Evolutionary conservation across 2,329 filamentous ascomycete genomes (phyloP).

Genomic region (Capronia americana): DNA sequence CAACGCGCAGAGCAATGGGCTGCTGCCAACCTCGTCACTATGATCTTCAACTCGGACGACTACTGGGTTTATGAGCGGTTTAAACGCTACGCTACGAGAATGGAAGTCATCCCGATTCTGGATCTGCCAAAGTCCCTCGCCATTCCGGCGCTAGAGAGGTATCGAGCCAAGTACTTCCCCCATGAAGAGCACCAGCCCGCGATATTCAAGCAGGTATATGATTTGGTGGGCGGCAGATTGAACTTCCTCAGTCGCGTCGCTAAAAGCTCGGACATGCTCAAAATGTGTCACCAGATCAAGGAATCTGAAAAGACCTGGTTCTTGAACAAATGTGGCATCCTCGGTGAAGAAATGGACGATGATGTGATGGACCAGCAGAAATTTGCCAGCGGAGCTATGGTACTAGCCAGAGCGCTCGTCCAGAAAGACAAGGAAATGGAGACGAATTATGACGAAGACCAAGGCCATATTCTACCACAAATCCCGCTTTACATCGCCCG

Average conservation of each 20-base stretch:
- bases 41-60: slow-evolving; percentile 93
- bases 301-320: slow-evolving; percentile 78
- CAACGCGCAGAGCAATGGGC: slow-evolving; percentile 97
- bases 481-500: slow-evolving; percentile 82
- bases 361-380: slow-evolving; percentile 99
- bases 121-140: slow-evolving; percentile 83
- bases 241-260: slow-evolving; percentile 89
- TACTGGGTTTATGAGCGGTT: slow-evolving; percentile 98
- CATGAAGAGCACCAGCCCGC: slow-evolving; percentile 61
- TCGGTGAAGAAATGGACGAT: slow-evolving; percentile 83
- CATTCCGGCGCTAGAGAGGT: slow-evolving; percentile 75
- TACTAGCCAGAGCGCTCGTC: slow-evolving; percentile 88
- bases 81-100: slow-evolving; percentile 88
- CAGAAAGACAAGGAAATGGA: slow-evolving; percentile 73
- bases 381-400: slow-evolving; percentile 92
- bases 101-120: slow-evolving; percentile 87
- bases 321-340: slow-evolving; percentile 77
- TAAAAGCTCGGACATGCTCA: slow-evolving; percentile 80
- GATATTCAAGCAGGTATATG: slow-evolving; percentile 78
- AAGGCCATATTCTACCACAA: slow-evolving; percentile 77
- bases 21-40: slow-evolving; percentile 83
- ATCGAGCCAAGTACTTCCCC: slow-evolving; percentile 77
- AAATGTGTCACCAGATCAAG: slow-evolving; percentile 75
- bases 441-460: slow-evolving; percentile 69
- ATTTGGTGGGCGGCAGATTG: slow-evolving; percentile 83